Evolutionary conservation across 257 asterid genomes (phyloP), one percentile per base, ranked within the genome.

Genomic region (Rhazya stricta): DNA sequence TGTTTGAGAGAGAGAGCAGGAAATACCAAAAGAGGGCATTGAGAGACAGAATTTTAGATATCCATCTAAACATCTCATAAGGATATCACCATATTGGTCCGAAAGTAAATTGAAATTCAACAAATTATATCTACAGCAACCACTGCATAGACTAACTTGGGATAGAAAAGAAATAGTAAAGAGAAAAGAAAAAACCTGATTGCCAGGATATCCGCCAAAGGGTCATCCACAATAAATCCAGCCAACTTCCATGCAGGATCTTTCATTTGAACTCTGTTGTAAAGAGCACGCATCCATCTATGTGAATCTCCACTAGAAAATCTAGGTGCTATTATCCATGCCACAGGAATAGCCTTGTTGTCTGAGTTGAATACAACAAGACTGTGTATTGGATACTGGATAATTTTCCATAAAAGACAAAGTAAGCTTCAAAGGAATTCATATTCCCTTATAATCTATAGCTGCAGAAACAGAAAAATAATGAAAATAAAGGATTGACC

Each of bases 261-360:
- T 81, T 92, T 92, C 62, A 89, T 91, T 72, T 78, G 83, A 83
- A 92, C 96, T 89, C 96, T 88, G 67, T 91, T 86, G 80, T 85
- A 87, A 54, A 95, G 91, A 68, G 97, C 97, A 61, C 96, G 88
- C 96, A 92, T 91, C 98, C 99, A 92, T 85, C 91, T 86, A 76
- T 85, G 84, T 13, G 87, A 69, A 72, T 89, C 93, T 70, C 82
- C 85, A 78, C 88, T 84, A 75, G 96, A 81, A 88, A 80, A 88
- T 73, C 86, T 81, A 71, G 98, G 89, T 45, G 96, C 58, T 72
- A 95, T 82, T 71, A 95, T 81, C 99, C 99, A 95, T 74, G 99
- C 98, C 69, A 95, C 97, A 13, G 98, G 99, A 36, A 95, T 91
- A 87, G 97, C 97, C 96, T 91, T 92, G 91, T 91, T 95, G 81